phyloP scores from a whole-genome alignment of 805 yeast species.

The Starmerella apis region DNA sequence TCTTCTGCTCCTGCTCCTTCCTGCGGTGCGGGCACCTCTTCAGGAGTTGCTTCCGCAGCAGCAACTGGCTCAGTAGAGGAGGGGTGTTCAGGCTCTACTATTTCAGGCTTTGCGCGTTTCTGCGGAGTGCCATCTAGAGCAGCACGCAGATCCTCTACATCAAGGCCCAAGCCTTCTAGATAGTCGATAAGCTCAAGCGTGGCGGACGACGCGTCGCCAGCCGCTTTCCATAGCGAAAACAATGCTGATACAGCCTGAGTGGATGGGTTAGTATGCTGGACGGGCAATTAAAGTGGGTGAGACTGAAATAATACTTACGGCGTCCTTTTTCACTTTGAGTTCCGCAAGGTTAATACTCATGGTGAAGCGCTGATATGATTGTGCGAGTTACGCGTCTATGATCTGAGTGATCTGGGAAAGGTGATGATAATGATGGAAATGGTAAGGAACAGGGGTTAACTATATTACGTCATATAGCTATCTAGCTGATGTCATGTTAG shows the following conservation, averaged over 20 bases:
- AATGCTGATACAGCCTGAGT: slow-evolving; percentile 63
- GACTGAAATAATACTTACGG: slow-evolving; percentile 30
- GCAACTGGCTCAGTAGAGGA: background rate
- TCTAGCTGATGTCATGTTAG: background rate
- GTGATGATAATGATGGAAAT: background rate
- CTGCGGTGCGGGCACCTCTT: background rate
- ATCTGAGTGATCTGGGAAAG: background rate
- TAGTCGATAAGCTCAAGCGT: slow-evolving; percentile 65
- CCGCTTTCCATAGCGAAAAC: slow-evolving; percentile 75
- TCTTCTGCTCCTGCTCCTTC: background rate
- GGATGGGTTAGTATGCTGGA: slow-evolving; percentile 12
- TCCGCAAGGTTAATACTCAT: slow-evolving; percentile 13
- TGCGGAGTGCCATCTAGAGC: slow-evolving; percentile 23
- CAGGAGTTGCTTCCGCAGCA: background rate
- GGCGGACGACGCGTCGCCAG: slow-evolving; percentile 72
- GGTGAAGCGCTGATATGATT: background rate
- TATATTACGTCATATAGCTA: background rate
- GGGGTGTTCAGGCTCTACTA: background rate
- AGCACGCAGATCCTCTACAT: slow-evolving; percentile 34
- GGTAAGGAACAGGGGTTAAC: background rate
- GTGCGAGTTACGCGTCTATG: background rate
- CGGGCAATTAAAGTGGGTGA: no score
- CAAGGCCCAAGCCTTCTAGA: slow-evolving; percentile 38
- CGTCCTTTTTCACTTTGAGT: slow-evolving; percentile 31
- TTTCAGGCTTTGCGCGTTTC: slow-evolving; percentile 25